phyloP scores from a whole-genome alignment of 2,329 filamentous ascomycete species.

The Sarocladiaceae sp. region DNA sequence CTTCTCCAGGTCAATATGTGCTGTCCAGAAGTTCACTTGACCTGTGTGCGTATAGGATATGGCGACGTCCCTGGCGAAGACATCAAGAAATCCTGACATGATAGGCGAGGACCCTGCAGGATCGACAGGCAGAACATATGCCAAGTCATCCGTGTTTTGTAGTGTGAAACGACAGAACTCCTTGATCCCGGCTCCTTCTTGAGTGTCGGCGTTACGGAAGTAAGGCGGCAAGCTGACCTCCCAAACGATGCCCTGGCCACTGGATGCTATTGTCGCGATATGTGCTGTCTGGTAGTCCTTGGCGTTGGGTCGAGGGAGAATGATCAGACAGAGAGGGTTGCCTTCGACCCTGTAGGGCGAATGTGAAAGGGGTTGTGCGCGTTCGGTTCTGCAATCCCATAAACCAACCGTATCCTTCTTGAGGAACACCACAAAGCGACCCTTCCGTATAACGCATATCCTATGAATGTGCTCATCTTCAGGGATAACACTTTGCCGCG shows the following conservation, averaged over 20 bases:
- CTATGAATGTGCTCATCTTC: slow-evolving; percentile 69
- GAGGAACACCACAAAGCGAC: slow-evolving; percentile 74
- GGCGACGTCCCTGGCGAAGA: slow-evolving; percentile 79
- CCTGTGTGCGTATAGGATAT: slow-evolving; percentile 76
- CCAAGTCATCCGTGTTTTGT: slow-evolving; percentile 49
- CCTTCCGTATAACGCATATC: slow-evolving; percentile 71
- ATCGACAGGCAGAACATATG: slow-evolving; percentile 74
- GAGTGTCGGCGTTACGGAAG: slow-evolving; percentile 20
- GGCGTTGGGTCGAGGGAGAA: slow-evolving; percentile 58
- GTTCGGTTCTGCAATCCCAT: slow-evolving; percentile 65
- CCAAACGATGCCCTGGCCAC: slow-evolving; percentile 76
- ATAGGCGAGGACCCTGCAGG: slow-evolving; percentile 69
- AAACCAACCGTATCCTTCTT: slow-evolving; percentile 64
- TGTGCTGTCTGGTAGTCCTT: slow-evolving; percentile 55
- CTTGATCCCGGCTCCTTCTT: slow-evolving; percentile 32
- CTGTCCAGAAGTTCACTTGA: slow-evolving; percentile 77
- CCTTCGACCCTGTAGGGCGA: slow-evolving; percentile 52
- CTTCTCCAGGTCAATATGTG: slow-evolving; percentile 57
- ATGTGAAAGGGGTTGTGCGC: slow-evolving; percentile 48
- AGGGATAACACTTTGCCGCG: slow-evolving; percentile 61
- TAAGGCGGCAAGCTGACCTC: slow-evolving; percentile 58
- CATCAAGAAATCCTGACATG: slow-evolving; percentile 73
- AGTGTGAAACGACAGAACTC: slow-evolving; percentile 70
- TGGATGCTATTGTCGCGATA: slow-evolving; percentile 75
- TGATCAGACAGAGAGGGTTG: slow-evolving; percentile 73